Evolutionary conservation across 2,329 filamentous ascomycete species (phyloP).

Genomic region (Lachnellula hyalina): DNA sequence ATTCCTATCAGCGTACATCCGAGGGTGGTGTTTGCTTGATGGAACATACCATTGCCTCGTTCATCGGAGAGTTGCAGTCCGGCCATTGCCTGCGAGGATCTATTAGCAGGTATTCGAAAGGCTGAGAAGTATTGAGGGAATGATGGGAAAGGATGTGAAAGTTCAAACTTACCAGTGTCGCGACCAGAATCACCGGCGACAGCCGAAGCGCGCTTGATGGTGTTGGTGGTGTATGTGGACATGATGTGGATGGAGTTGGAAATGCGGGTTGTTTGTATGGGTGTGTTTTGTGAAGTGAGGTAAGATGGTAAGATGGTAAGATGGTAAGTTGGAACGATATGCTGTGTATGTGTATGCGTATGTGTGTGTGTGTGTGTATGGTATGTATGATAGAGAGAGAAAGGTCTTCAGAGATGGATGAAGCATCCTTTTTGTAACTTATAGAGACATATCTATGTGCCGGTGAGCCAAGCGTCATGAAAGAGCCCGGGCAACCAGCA

Average conservation of each 20-base stretch:
- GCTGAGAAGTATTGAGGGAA: background rate
- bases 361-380: background rate
- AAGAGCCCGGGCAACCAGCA: background rate
- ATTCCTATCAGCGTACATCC: background rate
- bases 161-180: no score
- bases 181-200: no score
- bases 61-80: background rate
- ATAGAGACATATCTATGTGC: background rate
- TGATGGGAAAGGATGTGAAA: background rate
- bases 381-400: background rate
- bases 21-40: background rate
- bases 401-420: background rate
- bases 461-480: background rate
- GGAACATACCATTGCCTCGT: background rate
- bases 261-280: background rate
- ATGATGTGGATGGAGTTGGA: background rate
- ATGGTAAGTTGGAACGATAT: background rate
- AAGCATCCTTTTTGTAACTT: constrained; percentile 1
- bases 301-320: background rate
- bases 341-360: background rate
- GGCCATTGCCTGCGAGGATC: background rate
- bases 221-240: background rate
- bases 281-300: no score
- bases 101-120: background rate
- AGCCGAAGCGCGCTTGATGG: no score